Evolutionary conservation across 768 basidiomycete species (phyloP), one percentile per base, ranked within the genome.

Genomic region (Coprinellus aureogranulatus): DNA sequence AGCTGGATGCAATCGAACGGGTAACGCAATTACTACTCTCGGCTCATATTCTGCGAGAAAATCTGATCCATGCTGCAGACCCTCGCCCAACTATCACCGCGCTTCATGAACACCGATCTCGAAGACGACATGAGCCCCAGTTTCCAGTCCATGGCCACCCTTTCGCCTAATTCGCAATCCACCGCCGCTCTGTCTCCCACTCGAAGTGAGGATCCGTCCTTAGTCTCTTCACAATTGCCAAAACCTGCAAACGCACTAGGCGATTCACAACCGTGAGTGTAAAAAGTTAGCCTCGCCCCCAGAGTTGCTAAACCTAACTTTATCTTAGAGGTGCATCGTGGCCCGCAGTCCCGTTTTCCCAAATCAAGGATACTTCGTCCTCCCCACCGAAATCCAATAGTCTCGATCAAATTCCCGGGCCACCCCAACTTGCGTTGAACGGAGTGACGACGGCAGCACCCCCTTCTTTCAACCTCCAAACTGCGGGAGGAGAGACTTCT

Each of bases 1-100:
- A 88, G 67, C 72, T 93, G 23, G 91, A 93, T 66, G 87, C 88
- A 69, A 88, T 93, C 47, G 90, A 93, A 67, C 81, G 80, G 77
- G 89, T 77, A 59, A 6, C 64, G 64, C 28, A 18, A 46, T 26
- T 47, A 25, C 31, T 26, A 31, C 47, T 47, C 53, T 16, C 47
- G 22, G 4, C 41, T 44, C 41, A n/a, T 16, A 10, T 2, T 37
- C 30, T 50, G 14, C 46, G 31, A 25, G 39, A 46, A 22, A 20
- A 57, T 48, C 27, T 61, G 44, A 34, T 20, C 25, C 44, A 47
- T 53, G 23, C 60, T 46, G 28, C 61, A 88, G 85, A 81, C 81
- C 53, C 76, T 89, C 65, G 84, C 81, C 14, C 84, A 86, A 59
- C 81, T 89, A 52, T 89, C 88, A 30, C 88, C 88, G 5, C 81